A percentile compares a stretch with the other conserved stretches of the same genome.
phyloP scores from a whole-genome alignment of 495 filamentous ascomycete species.

The Neurospora pannonica region DNA sequence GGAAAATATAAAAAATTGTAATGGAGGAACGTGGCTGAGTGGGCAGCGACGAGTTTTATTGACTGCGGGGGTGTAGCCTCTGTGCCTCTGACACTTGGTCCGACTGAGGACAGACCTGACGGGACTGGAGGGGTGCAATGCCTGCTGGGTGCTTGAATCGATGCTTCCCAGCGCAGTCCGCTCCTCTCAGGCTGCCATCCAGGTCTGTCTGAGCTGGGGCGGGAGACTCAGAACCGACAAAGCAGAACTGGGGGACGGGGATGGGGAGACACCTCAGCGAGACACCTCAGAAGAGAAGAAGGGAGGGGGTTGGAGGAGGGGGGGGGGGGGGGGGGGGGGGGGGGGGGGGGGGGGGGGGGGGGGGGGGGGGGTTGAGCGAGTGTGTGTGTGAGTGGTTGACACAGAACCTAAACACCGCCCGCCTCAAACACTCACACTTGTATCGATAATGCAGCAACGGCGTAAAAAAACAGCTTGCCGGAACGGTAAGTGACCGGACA shows the following conservation, averaged over 20 bases:
- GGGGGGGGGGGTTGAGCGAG: neutral
- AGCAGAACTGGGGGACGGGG: neutral
- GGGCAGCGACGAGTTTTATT: conserved; percentile 30
- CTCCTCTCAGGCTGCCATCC: neutral
- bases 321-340: neutral
- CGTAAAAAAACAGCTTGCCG: neutral
- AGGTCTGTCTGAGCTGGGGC: neutral
- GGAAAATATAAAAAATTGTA: conserved; percentile 13
- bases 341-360: neutral
- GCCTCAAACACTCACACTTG: neutral
- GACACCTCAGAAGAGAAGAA: neutral
- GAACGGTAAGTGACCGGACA: neutral
- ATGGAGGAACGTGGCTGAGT: conserved; percentile 18
- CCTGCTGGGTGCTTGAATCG: neutral
- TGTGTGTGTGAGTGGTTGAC: neutral
- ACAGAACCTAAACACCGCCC: neutral
- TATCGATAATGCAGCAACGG: neutral
- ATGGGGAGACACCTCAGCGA: neutral
- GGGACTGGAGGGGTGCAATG: conserved; percentile 10
- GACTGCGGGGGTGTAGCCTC: conserved; percentile 18
- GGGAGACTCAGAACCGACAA: neutral
- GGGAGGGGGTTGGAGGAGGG: neutral
- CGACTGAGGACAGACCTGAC: neutral
- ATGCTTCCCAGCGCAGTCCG: neutral
- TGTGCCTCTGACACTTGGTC: conserved; percentile 4